A percentile compares a stretch with the other conserved stretches of the same genome.
Conservation (phyloP, 345 rosid species). For the Eucalyptus microcorys region DNA sequence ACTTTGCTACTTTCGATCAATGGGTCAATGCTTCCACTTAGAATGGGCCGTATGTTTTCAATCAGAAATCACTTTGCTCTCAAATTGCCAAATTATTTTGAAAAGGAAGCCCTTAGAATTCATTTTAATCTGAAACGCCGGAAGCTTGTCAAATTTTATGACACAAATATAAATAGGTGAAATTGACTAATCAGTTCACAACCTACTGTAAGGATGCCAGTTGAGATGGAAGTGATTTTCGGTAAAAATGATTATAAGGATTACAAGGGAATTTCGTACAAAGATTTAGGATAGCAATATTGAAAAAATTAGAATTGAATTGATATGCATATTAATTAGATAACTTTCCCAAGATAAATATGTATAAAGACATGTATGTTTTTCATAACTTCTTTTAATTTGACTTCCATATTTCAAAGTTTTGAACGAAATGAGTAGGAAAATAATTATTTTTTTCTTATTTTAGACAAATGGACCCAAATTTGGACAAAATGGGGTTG, state of each 20-base stretch:
- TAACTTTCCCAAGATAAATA: background rate
- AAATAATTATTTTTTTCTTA: background rate
- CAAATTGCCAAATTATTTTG: background rate
- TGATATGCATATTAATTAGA: background rate
- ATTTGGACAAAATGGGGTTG: background rate
- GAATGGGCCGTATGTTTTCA: background rate
- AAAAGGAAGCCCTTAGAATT: background rate
- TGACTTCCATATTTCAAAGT: background rate
- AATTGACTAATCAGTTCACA: background rate
- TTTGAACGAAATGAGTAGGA: background rate
- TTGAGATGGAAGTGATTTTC: background rate
- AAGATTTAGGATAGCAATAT: background rate
- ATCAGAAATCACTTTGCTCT: background rate
- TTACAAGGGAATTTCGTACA: background rate
- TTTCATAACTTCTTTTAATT: background rate
- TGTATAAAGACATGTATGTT: background rate
- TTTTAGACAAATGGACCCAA: background rate
- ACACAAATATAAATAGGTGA: background rate
- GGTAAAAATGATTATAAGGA: background rate
- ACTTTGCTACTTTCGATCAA: background rate
- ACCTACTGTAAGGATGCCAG: background rate
- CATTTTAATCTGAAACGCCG: background rate
- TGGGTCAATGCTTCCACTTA: background rate
- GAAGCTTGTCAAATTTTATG: background rate
- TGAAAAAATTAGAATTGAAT: background rate